These are phyloP conservation scores for Simplicillium aogashimaense DNA, from an alignment of 2,329 filamentous ascomycete species.

Conservation along the genomic window DNA sequence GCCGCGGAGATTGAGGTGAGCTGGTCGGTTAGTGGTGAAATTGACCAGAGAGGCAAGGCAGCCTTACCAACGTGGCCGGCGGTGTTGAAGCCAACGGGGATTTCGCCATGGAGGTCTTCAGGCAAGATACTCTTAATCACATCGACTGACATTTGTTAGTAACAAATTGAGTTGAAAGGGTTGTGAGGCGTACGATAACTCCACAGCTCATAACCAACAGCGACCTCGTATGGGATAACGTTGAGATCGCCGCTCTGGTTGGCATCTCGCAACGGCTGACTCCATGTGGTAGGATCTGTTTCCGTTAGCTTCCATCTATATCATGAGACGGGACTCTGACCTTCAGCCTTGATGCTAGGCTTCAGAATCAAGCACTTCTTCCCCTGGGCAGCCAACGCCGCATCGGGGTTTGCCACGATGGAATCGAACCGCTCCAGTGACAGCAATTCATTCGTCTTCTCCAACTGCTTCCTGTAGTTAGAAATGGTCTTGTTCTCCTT, in stretches of 20 bases:
- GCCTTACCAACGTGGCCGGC: constrained; percentile 74
- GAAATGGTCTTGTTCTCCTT: constrained; percentile 67
- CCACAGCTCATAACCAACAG: constrained; percentile 80
- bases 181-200: constrained; percentile 53
- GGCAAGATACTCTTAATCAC: constrained; percentile 76
- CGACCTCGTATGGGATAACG: constrained; percentile 65
- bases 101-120: constrained; percentile 67
- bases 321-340: constrained; percentile 18
- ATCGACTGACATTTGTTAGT: constrained; percentile 46
- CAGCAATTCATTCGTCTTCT: constrained; percentile 57
- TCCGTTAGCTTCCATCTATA: not conserved
- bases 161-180: not conserved
- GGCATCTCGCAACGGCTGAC: constrained; percentile 56
- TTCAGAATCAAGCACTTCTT: constrained; percentile 52
- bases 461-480: constrained; percentile 56
- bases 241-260: constrained; percentile 58
- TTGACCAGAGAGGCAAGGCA: constrained; percentile 1
- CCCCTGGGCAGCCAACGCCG: constrained; percentile 39
- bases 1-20: constrained; percentile 82
- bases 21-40: constrained; percentile 27
- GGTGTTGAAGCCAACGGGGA: constrained; percentile 77
- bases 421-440: constrained; percentile 51
- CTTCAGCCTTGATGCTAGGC: constrained; percentile 43
- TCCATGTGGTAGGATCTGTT: constrained; percentile 60
- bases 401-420: constrained; percentile 54